Evolutionary conservation across 257 asterid genomes (phyloP), one percentile per base, ranked within the genome.

Genomic region (Thymus mandschuricus): DNA sequence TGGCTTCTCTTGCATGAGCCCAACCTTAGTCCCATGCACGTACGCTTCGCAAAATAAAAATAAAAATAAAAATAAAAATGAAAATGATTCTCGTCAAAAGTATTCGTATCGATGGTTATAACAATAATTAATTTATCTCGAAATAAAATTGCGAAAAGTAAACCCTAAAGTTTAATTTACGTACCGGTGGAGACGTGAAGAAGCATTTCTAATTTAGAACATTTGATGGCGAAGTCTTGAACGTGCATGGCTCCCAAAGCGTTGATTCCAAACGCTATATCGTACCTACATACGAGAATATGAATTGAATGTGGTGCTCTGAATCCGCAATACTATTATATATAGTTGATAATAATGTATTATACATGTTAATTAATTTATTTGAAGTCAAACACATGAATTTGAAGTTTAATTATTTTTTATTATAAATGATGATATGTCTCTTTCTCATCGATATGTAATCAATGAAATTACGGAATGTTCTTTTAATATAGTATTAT

Each of bases 171-270:
- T 38, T 11, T 48, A 21, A 21, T 21, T 21, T 21, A 21, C 21
- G 21, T 21, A 86, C 96, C 91, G 0, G 96, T 85, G 69, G 96
- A 89, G 10, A 89, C 84, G 54, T 83, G 89, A 60, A 82, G 83
- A 69, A 89, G 70, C 60, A 78, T 76, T 40, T 80, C 78, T 28
- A 77, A 13, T 56, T 85, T 86, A 12, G 72, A 41, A 64, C 91
- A 89, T 28, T 66, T 83, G 2, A 67, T 56, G 27, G 86, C 81
- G 12, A 89, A 89, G 8, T 83, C 76, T 41, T 61, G 76, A 12
- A 83, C 74, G 70, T 86, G 70, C 56, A 61, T 6, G 8, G 80
- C 73, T 71, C 92, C 96, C 61, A 80, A 54, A 0, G 73, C 74
- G 45, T 89, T 89, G 69, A 81, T 75, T 45, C 72, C 73, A 70